Percentiles rank a stretch among this genome's conserved stretches.
Evolutionary conservation across 179 eudicot species (phyloP).

Genomic region (Beta lomatogona): DNA sequence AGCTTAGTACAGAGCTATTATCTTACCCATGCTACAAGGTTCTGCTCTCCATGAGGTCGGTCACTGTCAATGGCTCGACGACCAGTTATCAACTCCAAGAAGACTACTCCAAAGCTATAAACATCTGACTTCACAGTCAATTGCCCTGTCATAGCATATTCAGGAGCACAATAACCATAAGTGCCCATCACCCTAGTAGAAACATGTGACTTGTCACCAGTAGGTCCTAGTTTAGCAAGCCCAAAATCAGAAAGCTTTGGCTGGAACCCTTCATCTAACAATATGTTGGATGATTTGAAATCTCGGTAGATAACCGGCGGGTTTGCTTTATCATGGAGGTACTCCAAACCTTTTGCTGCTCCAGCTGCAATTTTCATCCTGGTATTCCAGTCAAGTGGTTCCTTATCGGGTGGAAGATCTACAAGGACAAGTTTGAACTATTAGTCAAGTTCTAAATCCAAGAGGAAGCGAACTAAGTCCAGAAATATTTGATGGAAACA

Average conservation of each 20-base stretch:
- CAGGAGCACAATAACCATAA: slow-evolving; percentile 21
- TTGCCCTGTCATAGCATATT: slow-evolving; percentile 24
- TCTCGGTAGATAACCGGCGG: slow-evolving; percentile 41
- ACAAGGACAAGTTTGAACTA: neutral
- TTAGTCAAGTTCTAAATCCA: neutral
- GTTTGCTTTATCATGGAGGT: slow-evolving; percentile 39
- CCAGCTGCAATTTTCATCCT: slow-evolving; percentile 41
- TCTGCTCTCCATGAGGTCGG: slow-evolving; percentile 22
- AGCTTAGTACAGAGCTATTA: neutral
- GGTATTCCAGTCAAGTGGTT: slow-evolving; percentile 29
- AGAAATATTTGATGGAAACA: neutral
- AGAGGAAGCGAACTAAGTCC: neutral
- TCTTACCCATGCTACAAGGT: slow-evolving; percentile 25
- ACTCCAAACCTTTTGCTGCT: slow-evolving; percentile 41
- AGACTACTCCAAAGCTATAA: slow-evolving; percentile 20
- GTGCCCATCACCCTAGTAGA: slow-evolving; percentile 24
- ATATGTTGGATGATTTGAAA: slow-evolving; percentile 41
- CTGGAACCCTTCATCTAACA: slow-evolving; percentile 33
- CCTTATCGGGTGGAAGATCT: slow-evolving; percentile 17
- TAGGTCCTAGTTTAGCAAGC: slow-evolving; percentile 33
- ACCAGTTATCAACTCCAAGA: slow-evolving; percentile 23
- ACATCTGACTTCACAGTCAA: slow-evolving; percentile 20
- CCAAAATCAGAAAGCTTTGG: slow-evolving; percentile 46
- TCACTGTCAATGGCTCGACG: slow-evolving; percentile 21
- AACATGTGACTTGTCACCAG: slow-evolving; percentile 23